phyloP scores from a whole-genome alignment of 805 yeast species.

The Kockiozyma suomiensis region DNA sequence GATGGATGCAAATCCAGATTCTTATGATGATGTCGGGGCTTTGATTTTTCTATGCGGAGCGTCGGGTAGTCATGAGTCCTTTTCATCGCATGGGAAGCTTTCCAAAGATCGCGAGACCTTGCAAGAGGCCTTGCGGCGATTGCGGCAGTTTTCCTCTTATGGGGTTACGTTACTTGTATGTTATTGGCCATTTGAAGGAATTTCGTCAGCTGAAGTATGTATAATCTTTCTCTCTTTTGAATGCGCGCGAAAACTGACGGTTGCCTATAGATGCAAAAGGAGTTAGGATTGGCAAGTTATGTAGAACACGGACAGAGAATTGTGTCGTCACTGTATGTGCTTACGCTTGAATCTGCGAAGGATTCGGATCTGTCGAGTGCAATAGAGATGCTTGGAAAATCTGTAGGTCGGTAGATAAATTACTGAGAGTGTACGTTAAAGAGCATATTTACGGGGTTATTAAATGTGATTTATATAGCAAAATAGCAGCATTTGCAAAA shows the following conservation, averaged over 20 bases:
- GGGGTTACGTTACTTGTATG: slow-evolving; percentile 48
- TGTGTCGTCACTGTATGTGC: slow-evolving; percentile 14
- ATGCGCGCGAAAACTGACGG: not conserved
- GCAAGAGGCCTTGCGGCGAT: slow-evolving; percentile 43
- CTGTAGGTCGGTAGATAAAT: slow-evolving; percentile 16
- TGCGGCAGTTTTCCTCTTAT: slow-evolving; percentile 46
- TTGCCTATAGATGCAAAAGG: slow-evolving; percentile 4
- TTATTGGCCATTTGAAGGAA: slow-evolving; percentile 44
- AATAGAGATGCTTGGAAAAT: slow-evolving; percentile 17
- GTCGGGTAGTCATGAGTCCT: slow-evolving; percentile 33
- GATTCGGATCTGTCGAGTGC: slow-evolving; percentile 18
- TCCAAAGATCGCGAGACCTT: slow-evolving; percentile 46
- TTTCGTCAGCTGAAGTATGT: slow-evolving; percentile 23
- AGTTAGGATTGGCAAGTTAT: slow-evolving; percentile 11
- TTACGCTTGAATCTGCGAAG: slow-evolving; percentile 17
- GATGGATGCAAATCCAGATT: slow-evolving; percentile 48
- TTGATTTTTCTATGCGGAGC: slow-evolving; percentile 59
- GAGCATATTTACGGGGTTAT: not conserved
- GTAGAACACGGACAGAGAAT: slow-evolving; percentile 1
- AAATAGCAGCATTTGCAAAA: no score
- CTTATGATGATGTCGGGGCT: slow-evolving; percentile 49
- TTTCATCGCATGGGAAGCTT: slow-evolving; percentile 42
- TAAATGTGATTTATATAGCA: not conserved
- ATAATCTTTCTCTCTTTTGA: not conserved
- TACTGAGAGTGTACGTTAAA: not conserved